Conservation (phyloP, 1,284 basidiomycete species). For the Malassezia vespertilionis region DNA sequence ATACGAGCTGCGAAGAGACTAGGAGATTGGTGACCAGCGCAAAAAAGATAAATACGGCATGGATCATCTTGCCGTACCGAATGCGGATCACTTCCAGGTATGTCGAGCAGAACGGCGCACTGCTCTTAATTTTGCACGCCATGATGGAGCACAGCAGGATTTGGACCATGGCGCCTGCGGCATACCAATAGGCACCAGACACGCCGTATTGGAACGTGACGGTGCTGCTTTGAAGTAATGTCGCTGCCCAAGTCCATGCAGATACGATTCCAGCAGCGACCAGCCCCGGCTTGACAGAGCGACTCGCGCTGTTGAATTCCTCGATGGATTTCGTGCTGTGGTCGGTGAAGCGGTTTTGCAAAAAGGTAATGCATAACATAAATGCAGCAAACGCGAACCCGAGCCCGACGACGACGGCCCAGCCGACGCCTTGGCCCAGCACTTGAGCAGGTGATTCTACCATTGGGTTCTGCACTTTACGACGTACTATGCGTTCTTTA, state of each 20-base stretch:
- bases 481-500: no score
- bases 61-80: constrained; percentile 65
- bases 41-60: constrained; percentile 69
- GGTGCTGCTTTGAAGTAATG: constrained; percentile 55
- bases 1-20: constrained; percentile 38
- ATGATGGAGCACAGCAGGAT: constrained; percentile 57
- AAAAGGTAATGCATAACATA: constrained; percentile 35
- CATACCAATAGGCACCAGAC: constrained; percentile 27
- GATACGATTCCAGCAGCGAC: constrained; percentile 77
- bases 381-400: constrained; percentile 26
- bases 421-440: constrained; percentile 35
- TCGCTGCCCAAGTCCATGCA: constrained; percentile 49
- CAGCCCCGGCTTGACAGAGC: constrained; percentile 62
- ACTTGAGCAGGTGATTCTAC: constrained; percentile 18
- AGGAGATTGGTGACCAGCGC: constrained; percentile 59
- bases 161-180: constrained; percentile 53
- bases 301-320: constrained; percentile 40
- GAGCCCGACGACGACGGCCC: constrained; percentile 42
- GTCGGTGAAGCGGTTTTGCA: constrained; percentile 37
- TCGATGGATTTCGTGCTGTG: constrained; percentile 27
- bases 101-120: constrained; percentile 55
- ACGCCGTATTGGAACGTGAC: constrained; percentile 48
- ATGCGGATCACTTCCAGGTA: constrained; percentile 59
- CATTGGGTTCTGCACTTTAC: no score
- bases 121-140: constrained; percentile 55